Base-by-base conservation (phyloP, 2,329 filamentous ascomycete genomes). In the Aspergillus sp. region DNA sequence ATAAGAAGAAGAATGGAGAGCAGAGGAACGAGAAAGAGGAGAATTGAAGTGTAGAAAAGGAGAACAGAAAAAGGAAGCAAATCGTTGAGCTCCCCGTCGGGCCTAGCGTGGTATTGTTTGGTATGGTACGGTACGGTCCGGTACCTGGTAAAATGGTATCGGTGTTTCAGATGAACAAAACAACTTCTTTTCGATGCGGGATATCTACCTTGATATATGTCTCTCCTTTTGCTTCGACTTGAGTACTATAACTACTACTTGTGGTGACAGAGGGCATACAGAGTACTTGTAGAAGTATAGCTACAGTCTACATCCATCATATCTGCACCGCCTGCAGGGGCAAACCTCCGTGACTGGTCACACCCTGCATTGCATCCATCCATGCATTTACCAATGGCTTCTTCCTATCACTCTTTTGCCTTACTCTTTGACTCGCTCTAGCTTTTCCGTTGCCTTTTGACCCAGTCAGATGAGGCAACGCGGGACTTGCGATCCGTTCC, bases 31-130 rank as follows among this genome's bases (percentile, higher is more conserved):
- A 50, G 46, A 49, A 53, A 41, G 43, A 45, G 44, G 49, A 32
- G 45, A 51, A 41, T 35, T 35, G 33, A 35, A 17, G 33, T 33
- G 44, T 27, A 48, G 42, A 46, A 49, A 42, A 45, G 43, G 49
- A 50, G 48, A 55, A 38, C 50, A 52, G 53, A 53, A 47, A 54
- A 49, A 53, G 50, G 48, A 56, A 47, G 45, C 32, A 41, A 25
- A 35, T 39, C 10, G 37, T 39, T 39, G 37, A 39, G 37, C 17
- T 39, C 37, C 37, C 37, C 9, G 17, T 19, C n/a, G 7, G 46
- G 42, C 15, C 39, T 52, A 54, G 52, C 46, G 49, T 47, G 44
- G 50, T 48, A 54, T 52, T 30, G 52, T 17, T 20, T 19, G n/a
- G 37, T 39, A 39, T 39, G 37, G 37, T 39, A 39, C 17, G 37